phyloP scores from a whole-genome alignment of 768 basidiomycete species.

The Hygrophoropsis aurantiaca region DNA sequence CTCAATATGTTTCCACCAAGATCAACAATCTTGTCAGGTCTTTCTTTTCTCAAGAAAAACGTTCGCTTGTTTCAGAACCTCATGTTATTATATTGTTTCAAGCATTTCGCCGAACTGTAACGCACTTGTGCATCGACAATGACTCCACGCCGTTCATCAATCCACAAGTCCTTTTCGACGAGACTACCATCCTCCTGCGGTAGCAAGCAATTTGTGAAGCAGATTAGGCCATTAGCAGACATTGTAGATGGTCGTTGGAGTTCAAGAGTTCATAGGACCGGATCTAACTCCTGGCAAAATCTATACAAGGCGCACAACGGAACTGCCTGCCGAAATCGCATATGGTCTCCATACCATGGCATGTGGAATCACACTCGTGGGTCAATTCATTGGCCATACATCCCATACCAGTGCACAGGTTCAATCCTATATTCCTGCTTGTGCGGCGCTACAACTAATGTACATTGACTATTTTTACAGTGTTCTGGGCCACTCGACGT shows the following conservation, averaged over 20 bases:
- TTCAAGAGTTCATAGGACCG: not conserved
- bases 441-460: not conserved
- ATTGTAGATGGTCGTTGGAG: slow-evolving; percentile 13
- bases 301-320: not conserved
- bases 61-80: slow-evolving; percentile 46
- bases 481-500: not conserved
- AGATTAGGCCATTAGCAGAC: slow-evolving; percentile 64
- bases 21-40: slow-evolving; percentile 66
- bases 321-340: not conserved
- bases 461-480: slow-evolving; percentile 6
- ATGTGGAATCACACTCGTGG: slow-evolving; percentile 4
- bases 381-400: not conserved
- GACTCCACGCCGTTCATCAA: slow-evolving; percentile 70
- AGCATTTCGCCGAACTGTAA: not conserved
- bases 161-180: slow-evolving; percentile 75
- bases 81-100: not conserved
- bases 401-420: not conserved
- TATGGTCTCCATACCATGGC: not conserved
- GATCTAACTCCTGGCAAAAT: not conserved
- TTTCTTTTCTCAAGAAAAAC: slow-evolving; percentile 59
- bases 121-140: slow-evolving; percentile 75
- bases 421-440: slow-evolving; percentile 1
- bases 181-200: slow-evolving; percentile 79
- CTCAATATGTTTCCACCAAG: slow-evolving; percentile 77
- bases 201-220: slow-evolving; percentile 86